phyloP scores from a whole-genome alignment of 2,329 filamentous ascomycete species.

The Fusarium gaditjirri region DNA sequence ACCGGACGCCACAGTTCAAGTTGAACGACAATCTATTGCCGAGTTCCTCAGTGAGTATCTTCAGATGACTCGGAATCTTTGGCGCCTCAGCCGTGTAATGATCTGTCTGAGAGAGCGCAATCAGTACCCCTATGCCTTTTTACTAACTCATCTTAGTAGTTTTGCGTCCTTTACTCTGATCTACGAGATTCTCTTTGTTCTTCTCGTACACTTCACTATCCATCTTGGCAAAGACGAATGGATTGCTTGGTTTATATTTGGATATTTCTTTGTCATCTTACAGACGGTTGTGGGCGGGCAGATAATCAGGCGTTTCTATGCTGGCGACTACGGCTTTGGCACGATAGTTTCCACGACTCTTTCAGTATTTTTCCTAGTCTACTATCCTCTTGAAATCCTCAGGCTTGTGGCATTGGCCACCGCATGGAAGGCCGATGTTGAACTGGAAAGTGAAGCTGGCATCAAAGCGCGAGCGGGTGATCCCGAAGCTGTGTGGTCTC shows the following conservation, averaged over 20 bases:
- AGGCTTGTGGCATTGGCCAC: constrained; percentile 22
- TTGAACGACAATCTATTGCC: not conserved
- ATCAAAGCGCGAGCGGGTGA: not conserved
- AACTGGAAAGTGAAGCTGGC: not conserved
- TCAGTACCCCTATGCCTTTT: not conserved
- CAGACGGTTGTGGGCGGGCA: not conserved
- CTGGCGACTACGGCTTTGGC: not conserved
- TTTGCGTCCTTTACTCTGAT: constrained; percentile 12
- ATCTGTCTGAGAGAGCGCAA: not conserved
- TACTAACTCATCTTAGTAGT: not conserved
- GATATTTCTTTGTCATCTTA: not conserved
- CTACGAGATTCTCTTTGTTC: constrained; percentile 3
- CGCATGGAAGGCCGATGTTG: not conserved
- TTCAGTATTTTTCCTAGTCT: not conserved
- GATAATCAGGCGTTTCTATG: not conserved
- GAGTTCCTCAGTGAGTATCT: constrained; percentile 17
- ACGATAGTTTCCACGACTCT: too few species aligned
- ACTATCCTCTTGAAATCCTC: constrained; percentile 11
- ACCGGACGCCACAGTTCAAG: not conserved
- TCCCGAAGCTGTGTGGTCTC: not conserved
- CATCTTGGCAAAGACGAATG: not conserved
- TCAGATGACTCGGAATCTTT: not conserved
- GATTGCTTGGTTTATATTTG: not conserved
- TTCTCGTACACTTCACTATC: not conserved
- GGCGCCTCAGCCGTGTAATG: constrained; percentile 9